phyloP scores from a whole-genome alignment of 768 basidiomycete genomes.

The Suillus clintonianus region DNA sequence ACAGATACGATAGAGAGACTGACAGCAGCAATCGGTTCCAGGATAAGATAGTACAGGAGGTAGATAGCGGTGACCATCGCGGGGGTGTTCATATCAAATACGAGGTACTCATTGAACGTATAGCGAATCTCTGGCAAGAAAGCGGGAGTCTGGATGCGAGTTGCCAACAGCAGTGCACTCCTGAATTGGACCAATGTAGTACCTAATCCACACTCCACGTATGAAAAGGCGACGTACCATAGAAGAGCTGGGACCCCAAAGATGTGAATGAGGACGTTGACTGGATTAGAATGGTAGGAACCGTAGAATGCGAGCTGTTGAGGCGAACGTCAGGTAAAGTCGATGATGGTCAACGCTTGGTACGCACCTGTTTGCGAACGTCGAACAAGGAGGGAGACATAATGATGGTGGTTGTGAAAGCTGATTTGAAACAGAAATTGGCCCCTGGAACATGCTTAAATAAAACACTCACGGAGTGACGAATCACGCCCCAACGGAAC shows the following conservation, averaged over 20 bases:
- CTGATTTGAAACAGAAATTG: not conserved
- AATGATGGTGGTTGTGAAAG: constrained; percentile 6
- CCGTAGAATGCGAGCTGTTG: constrained; percentile 88
- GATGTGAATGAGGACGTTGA: constrained; percentile 86
- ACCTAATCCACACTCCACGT: constrained; percentile 8
- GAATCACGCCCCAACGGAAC: not conserved
- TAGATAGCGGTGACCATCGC: constrained; percentile 61
- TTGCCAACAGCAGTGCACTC: constrained; percentile 59
- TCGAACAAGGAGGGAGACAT: constrained; percentile 54
- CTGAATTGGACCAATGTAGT: constrained; percentile 35
- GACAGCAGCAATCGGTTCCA: constrained; percentile 88
- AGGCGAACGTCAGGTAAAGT: constrained; percentile 4
- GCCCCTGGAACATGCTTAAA: not conserved
- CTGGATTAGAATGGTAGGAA: constrained; percentile 82
- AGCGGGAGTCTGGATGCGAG: constrained; percentile 51
- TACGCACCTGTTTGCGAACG: constrained; percentile 66
- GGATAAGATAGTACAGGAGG: constrained; percentile 71
- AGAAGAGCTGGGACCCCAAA: constrained; percentile 81
- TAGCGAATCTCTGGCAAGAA: constrained; percentile 56
- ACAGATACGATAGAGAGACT: constrained; percentile 29
- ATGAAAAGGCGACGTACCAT: constrained; percentile 52
- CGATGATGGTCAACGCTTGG: not conserved
- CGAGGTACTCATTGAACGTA: constrained; percentile 59
- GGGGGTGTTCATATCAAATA: constrained; percentile 70
- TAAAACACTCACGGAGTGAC: not conserved